phyloP scores from a whole-genome alignment of 1,284 basidiomycete species.

The Boletus semigastroideus region DNA sequence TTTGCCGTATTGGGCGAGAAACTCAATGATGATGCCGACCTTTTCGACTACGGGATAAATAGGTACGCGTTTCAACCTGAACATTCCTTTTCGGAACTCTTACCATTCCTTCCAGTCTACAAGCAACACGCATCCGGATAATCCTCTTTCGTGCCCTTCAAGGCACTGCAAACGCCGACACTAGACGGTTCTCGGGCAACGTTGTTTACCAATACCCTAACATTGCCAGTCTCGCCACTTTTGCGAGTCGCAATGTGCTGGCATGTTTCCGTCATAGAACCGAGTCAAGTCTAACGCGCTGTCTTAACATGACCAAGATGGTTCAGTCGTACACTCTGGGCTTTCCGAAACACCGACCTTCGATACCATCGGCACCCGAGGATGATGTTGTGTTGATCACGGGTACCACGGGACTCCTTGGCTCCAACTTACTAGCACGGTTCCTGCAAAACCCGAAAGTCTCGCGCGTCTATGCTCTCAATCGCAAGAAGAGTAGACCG shows the following conservation, averaged over 20 bases:
- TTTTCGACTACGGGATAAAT: conserved; percentile 14
- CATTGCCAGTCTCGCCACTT: conserved; percentile 28
- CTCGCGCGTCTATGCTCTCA: conserved; percentile 21
- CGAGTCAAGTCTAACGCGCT: conserved; percentile 12
- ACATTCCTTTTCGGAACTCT: not conserved
- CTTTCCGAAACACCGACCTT: conserved; percentile 14
- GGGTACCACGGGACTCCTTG: conserved; percentile 30
- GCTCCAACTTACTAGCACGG: conserved; percentile 19
- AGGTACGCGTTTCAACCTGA: conserved; percentile 2
- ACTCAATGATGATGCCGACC: conserved; percentile 10
- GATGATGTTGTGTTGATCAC: conserved; percentile 28
- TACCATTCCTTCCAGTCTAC: conserved; percentile 32
- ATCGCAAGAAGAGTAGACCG: conserved; percentile 12
- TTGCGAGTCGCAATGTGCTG: conserved; percentile 11
- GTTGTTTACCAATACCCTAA: conserved; percentile 39
- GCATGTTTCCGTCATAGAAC: conserved; percentile 12
- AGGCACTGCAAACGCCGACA: conserved; percentile 16
- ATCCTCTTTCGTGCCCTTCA: conserved; percentile 36
- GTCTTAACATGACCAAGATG: conserved; percentile 17
- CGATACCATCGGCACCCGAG: not conserved
- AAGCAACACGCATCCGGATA: conserved; percentile 44
- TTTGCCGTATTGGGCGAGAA: conserved; percentile 10
- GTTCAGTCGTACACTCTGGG: conserved; percentile 2
- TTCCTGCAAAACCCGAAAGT: conserved; percentile 13
- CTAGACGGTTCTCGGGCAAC: conserved; percentile 19